Conservation (phyloP, 2,329 filamentous ascomycete genomes). For the Clarireedia monteithiana region DNA sequence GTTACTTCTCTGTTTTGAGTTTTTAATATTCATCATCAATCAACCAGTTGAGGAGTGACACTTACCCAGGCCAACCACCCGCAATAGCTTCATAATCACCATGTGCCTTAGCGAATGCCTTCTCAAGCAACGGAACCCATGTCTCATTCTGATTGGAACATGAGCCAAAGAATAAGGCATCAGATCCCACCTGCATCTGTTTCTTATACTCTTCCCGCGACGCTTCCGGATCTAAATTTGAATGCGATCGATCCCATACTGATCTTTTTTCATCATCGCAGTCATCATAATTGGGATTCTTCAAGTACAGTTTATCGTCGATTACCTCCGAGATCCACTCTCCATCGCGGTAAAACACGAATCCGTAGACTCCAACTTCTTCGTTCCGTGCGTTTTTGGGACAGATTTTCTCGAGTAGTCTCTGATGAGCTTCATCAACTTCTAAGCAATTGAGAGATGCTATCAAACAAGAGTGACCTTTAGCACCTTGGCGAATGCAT, state of each 20-base stretch:
- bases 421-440: constrained; percentile 28
- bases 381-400: constrained; percentile 25
- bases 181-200: constrained; percentile 46
- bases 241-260: constrained; percentile 49
- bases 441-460: constrained; percentile 69
- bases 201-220: not conserved
- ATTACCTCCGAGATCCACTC: constrained; percentile 84
- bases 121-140: constrained; percentile 74
- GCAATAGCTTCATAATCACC: constrained; percentile 33
- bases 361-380: constrained; percentile 76
- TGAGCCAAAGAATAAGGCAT: constrained; percentile 71
- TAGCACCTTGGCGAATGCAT: constrained; percentile 70
- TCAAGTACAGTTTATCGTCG: constrained; percentile 82
- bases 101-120: constrained; percentile 79
- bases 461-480: constrained; percentile 82
- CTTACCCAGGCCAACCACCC: not conserved
- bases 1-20: constrained; percentile 38
- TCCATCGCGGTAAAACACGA: constrained; percentile 78
- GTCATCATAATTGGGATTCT: constrained; percentile 73
- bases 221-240: constrained; percentile 37
- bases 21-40: not conserved
- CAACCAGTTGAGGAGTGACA: not conserved
- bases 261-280: constrained; percentile 56
- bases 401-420: constrained; percentile 39
- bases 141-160: constrained; percentile 72